Conservation (phyloP, 2,329 filamentous ascomycete genomes). For the Diaporthe sp. region DNA sequence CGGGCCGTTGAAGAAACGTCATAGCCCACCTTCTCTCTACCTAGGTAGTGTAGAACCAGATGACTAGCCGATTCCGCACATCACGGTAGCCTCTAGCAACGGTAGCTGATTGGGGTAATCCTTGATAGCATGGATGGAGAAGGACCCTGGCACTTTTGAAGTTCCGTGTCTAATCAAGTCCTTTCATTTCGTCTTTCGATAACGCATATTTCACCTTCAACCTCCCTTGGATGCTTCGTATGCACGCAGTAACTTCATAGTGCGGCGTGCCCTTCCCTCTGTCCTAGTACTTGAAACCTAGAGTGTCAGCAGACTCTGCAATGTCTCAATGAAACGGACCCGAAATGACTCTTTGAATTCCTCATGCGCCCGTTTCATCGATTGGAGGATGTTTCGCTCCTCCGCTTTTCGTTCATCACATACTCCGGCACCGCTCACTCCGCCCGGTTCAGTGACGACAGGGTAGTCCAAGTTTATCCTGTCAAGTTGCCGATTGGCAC, state of each 20-base stretch:
- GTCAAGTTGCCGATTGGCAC: constrained; percentile 15
- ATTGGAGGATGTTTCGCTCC: constrained; percentile 19
- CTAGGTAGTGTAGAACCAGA: background rate
- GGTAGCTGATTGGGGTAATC: too few relatives aligned
- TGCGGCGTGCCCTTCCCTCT: background rate
- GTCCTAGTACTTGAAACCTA: too few relatives aligned
- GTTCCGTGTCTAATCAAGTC: background rate
- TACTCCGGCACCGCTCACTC: background rate
- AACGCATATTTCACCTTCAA: too few relatives aligned
- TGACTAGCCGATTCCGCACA: background rate
- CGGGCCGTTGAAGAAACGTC: constrained; percentile 7
- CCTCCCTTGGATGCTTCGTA: background rate
- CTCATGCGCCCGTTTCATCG: constrained; percentile 6
- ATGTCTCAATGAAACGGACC: background rate
- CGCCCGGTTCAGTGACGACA: background rate
- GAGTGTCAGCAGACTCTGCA: constrained; percentile 19
- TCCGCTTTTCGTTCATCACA: background rate
- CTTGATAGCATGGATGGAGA: too few relatives aligned
- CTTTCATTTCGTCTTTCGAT: background rate
- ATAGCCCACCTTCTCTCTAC: background rate
- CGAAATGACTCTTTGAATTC: constrained; percentile 14
- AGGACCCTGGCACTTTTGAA: background rate
- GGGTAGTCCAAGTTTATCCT: background rate
- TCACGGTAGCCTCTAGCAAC: background rate
- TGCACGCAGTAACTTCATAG: background rate